phyloP scores from a whole-genome alignment of 164 flowering plant genomes.

The Aristolochia fimbriata region DNA sequence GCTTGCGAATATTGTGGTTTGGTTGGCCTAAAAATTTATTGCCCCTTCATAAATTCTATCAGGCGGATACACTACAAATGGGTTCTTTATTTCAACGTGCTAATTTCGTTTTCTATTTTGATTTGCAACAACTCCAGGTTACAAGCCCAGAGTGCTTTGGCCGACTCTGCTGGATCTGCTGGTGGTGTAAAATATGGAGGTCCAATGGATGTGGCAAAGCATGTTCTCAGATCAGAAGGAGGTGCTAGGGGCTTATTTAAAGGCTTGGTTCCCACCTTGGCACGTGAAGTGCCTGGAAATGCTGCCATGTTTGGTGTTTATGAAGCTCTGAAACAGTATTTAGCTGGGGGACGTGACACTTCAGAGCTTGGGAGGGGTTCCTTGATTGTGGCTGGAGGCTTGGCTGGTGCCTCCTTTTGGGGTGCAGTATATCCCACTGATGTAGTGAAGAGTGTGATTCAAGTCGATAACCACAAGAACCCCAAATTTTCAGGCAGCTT shows the following conservation, averaged over 20 bases:
- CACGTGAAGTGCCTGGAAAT: constrained; percentile 95
- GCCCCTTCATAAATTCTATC: neutral
- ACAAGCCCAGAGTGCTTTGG: constrained; percentile 90
- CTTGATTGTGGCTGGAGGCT: constrained; percentile 72
- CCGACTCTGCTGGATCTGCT: constrained; percentile 30
- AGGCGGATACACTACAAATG: neutral
- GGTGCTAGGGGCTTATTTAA: constrained; percentile 74
- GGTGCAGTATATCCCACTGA: constrained; percentile 78
- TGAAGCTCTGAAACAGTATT: constrained; percentile 54
- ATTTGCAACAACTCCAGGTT: constrained; percentile 37
- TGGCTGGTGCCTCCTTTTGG: constrained; percentile 96
- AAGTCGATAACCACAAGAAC: constrained; percentile 75
- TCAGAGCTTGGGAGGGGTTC: constrained; percentile 74
- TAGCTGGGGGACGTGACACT: constrained; percentile 92
- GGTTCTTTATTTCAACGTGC: neutral
- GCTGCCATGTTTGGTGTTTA: constrained; percentile 94
- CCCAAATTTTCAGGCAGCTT: constrained; percentile 79
- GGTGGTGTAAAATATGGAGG: constrained; percentile 77
- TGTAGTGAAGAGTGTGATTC: constrained; percentile 87
- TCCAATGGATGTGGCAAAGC: constrained; percentile 90
- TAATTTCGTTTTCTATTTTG: neutral
- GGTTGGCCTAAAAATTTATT: too few species aligned
- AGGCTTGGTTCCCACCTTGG: constrained; percentile 84
- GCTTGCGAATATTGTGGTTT: neutral
- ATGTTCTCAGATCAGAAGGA: constrained; percentile 76